Evolutionary conservation across 2,329 filamentous ascomycete species (phyloP).

Genomic region (Paecilomyces formosus): DNA sequence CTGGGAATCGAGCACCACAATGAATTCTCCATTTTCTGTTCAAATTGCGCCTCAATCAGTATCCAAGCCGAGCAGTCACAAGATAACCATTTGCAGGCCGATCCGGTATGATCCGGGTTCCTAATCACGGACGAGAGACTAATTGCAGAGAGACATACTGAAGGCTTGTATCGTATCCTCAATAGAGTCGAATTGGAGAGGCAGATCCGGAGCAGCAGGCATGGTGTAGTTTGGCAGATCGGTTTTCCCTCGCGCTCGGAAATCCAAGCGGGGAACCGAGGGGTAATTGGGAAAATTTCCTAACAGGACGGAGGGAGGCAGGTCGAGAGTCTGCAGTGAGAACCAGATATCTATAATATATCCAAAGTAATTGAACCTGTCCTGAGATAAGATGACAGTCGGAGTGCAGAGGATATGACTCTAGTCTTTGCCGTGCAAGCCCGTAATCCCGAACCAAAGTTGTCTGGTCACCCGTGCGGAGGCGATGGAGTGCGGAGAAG

Average conservation of each 20-base stretch:
- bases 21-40: conserved; percentile 74
- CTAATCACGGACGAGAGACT: not conserved
- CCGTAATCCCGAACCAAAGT: not conserved
- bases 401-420: not conserved
- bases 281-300: not conserved
- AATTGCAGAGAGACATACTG: conserved; percentile 21
- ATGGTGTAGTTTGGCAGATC: conserved; percentile 12
- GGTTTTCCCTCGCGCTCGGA: conserved; percentile 17
- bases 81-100: not conserved
- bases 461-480: not conserved
- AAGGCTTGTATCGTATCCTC: conserved; percentile 35
- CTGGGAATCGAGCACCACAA: conserved; percentile 88
- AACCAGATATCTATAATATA: not conserved
- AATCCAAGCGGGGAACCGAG: conserved; percentile 8
- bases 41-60: conserved; percentile 3
- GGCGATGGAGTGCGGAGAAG: conserved; percentile 1
- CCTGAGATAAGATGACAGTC: not conserved
- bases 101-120: not conserved
- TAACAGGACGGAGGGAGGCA: not conserved
- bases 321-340: not conserved
- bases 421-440: not conserved
- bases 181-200: conserved; percentile 33
- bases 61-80: not conserved
- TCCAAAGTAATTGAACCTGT: not conserved
- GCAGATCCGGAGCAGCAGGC: conserved; percentile 25